A percentile compares a stretch with the other conserved stretches of the same genome.
Conservation (phyloP, 169 alveolate species). For the Plasmodium cynomolgi region DNA sequence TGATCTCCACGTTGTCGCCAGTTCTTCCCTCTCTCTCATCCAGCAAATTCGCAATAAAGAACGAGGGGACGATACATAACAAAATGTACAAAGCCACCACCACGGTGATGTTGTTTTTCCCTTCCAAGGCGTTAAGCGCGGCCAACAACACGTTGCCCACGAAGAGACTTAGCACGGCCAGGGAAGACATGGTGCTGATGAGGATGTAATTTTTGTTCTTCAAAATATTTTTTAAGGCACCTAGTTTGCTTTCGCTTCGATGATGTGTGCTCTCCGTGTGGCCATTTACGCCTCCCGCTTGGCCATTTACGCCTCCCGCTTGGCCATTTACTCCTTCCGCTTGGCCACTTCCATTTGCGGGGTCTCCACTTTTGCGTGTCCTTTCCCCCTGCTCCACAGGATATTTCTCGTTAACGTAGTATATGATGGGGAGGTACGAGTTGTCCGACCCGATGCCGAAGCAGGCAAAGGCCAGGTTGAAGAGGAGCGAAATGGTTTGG, state of each 20-base stretch:
- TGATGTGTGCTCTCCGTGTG: background rate
- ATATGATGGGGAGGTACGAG: constrained; percentile 60
- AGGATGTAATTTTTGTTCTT: constrained; percentile 69
- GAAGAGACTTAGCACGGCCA: constrained; percentile 62
- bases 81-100: constrained; percentile 7
- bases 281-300: background rate
- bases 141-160: constrained; percentile 40
- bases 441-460: constrained; percentile 68
- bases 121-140: background rate
- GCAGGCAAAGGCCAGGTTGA: constrained; percentile 35
- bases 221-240: background rate
- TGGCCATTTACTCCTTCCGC: background rate
- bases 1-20: background rate
- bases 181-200: constrained; percentile 66
- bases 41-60: constrained; percentile 35
- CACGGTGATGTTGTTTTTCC: constrained; percentile 28
- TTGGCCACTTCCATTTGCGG: too few species aligned
- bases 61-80: constrained; percentile 40
- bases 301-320: background rate
- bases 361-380: background rate
- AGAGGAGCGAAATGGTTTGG: constrained; percentile 8
- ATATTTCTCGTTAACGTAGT: constrained; percentile 59
- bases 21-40: background rate
- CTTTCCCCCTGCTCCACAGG: constrained; percentile 11
- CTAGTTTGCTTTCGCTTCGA: constrained; percentile 1